Evolutionary conservation across 2,329 filamentous ascomycete species (phyloP).

Genomic region (Fusarium verticillioides): DNA sequence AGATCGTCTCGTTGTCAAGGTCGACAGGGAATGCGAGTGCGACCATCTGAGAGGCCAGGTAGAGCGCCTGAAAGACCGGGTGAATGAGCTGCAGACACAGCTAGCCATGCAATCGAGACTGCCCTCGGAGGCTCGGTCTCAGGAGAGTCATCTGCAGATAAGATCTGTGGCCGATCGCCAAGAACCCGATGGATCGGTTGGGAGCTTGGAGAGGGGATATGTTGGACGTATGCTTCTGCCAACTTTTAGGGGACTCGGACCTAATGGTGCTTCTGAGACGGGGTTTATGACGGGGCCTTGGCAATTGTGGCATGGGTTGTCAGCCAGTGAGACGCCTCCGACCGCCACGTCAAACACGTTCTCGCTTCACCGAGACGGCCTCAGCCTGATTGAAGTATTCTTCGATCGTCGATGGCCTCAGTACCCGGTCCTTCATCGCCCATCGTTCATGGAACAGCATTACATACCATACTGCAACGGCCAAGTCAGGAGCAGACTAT

Average conservation of each 20-base stretch:
- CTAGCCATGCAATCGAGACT: conserved; percentile 6
- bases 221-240: conserved; percentile 37
- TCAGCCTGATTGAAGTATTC: conserved; percentile 30
- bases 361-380: conserved; percentile 29
- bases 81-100: conserved; percentile 29
- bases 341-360: conserved; percentile 5
- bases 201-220: conserved; percentile 28
- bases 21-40: conserved; percentile 37
- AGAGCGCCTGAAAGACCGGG: conserved; percentile 23
- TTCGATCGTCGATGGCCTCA: conserved; percentile 40
- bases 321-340: conserved; percentile 28
- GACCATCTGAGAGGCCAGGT: conserved; percentile 33
- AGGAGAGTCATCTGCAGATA: not conserved
- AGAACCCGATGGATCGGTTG: conserved; percentile 16
- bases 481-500: conserved; percentile 6
- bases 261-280: conserved; percentile 12
- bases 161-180: not conserved
- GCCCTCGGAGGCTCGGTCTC: not conserved
- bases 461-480: conserved; percentile 30
- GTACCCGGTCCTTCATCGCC: conserved; percentile 37
- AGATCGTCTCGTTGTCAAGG: conserved; percentile 34
- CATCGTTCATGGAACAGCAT: conserved; percentile 37
- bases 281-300: conserved; percentile 37
- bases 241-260: conserved; percentile 24
- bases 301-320: conserved; percentile 37